Conservation (phyloP, 257 asterid species). For the Solanum chmielewskii region DNA sequence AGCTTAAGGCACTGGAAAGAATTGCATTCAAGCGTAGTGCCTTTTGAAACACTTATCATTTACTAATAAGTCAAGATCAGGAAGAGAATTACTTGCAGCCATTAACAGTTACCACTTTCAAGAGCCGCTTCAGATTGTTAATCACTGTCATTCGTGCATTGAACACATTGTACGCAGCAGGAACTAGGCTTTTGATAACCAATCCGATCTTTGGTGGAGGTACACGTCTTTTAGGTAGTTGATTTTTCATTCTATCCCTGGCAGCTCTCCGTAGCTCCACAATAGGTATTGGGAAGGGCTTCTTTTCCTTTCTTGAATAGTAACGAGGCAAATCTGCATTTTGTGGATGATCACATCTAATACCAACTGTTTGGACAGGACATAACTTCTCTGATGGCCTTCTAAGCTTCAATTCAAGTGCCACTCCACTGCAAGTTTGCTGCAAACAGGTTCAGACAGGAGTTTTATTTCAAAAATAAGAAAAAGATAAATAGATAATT, state of each 20-base stretch:
- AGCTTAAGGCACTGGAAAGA: neutral
- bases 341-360: slow-evolving; percentile 59
- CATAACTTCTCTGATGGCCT: slow-evolving; percentile 10
- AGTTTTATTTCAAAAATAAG: neutral
- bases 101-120: slow-evolving; percentile 72
- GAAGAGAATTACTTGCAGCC: slow-evolving; percentile 76
- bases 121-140: slow-evolving; percentile 79
- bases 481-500: neutral
- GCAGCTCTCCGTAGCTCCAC: slow-evolving; percentile 87
- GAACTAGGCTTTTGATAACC: slow-evolving; percentile 60
- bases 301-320: slow-evolving; percentile 75
- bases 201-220: slow-evolving; percentile 89
- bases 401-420: slow-evolving; percentile 20
- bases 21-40: neutral
- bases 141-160: slow-evolving; percentile 63
- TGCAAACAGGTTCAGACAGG: slow-evolving; percentile 11
- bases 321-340: slow-evolving; percentile 90
- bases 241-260: slow-evolving; percentile 67
- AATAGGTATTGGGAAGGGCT: slow-evolving; percentile 89
- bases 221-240: slow-evolving; percentile 39
- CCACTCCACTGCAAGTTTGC: slow-evolving; percentile 27
- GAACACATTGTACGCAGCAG: slow-evolving; percentile 60
- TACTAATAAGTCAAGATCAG: neutral
- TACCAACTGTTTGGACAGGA: slow-evolving; percentile 15
- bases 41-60: neutral